Base-by-base conservation (phyloP, 306 rosid species). In the Corylus americana region DNA sequence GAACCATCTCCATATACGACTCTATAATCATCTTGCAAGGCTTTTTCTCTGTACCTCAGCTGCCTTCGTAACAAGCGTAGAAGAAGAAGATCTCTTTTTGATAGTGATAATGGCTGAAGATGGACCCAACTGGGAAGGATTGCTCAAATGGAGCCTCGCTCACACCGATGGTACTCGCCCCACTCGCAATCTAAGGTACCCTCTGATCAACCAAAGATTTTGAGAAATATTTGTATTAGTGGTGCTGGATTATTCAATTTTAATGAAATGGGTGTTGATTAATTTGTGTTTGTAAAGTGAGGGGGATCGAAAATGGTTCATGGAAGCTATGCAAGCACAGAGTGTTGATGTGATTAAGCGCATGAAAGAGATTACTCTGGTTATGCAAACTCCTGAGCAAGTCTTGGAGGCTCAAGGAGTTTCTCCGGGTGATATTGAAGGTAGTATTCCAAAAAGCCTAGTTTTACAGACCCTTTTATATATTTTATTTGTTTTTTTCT, bases 261-360 rank as follows among this genome's bases (percentile, higher is more conserved):
- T 42, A 68, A 18, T 68, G 14, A 18, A 68, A 39, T 68, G 51
- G 27, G 27, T 18, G 71, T 16, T 67, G 11, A 67, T 73, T 17
- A 12, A 77, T 72, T 42, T 55, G 22, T 75, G 82, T 37, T 66
- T n/a, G 20, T 55, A 62, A 49, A 96, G 99, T 55, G 99, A 89
- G 82, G 99, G 93, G 88, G 99, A 96, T 48, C 79, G 92, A 18
- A 87, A 31, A 87, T 93, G 96, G 96, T 91, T 96, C 73, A 93
- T 87, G 99, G 98, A 96, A 82, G 94, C 99, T 1, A 81, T 96
- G 96, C 97, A 96, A 82, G 79, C 93, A 2, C 97, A 93, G 83
- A 89, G 77, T 12, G 48, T 96, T 63, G 99, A 93, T 87, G 91
- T 93, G 27, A 58, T 89, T 29, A 91, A 93, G 86, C 94, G 99